phyloP scores from a whole-genome alignment of 345 rosid species.

The Brassica juncea region DNA sequence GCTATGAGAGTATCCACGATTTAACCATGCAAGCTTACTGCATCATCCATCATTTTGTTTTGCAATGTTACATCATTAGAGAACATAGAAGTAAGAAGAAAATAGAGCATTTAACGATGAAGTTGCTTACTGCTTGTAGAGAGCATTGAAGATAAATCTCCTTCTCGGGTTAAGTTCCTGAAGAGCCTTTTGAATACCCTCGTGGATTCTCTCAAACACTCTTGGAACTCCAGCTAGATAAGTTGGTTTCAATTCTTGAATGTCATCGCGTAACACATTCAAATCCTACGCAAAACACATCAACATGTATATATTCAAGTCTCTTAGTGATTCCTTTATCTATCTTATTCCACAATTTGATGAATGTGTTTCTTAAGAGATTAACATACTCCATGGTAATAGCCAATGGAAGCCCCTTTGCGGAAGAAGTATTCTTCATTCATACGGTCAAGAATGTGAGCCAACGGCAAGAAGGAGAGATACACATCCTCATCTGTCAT shows the following conservation, averaged over 20 bases:
- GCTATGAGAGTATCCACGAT: constrained; percentile 72
- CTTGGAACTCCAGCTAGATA: constrained; percentile 93
- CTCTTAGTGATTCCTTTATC: not conserved
- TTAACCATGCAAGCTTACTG: constrained; percentile 95
- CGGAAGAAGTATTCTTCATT: constrained; percentile 83
- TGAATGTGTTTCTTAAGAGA: not conserved
- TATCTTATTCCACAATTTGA: not conserved
- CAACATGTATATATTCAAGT: not conserved
- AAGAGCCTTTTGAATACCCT: constrained; percentile 65
- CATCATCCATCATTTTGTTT: constrained; percentile 17
- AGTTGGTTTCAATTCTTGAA: constrained; percentile 87
- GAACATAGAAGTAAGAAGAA: not conserved
- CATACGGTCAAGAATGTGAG: constrained; percentile 85
- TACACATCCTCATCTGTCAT: constrained; percentile 89
- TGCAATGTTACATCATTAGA: constrained; percentile 9
- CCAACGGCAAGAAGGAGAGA: constrained; percentile 90
- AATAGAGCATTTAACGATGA: constrained; percentile 18
- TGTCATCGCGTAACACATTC: constrained; percentile 77
- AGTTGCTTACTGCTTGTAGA: constrained; percentile 67
- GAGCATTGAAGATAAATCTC: constrained; percentile 60
- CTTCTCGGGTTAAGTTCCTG: constrained; percentile 77
- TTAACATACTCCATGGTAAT: constrained; percentile 82
- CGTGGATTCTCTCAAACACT: constrained; percentile 88
- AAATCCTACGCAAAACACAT: constrained; percentile 54
- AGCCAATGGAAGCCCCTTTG: constrained; percentile 95